Evolutionary conservation across 2,329 filamentous ascomycete species (phyloP).

Genomic region (Mariannaea elegans): DNA sequence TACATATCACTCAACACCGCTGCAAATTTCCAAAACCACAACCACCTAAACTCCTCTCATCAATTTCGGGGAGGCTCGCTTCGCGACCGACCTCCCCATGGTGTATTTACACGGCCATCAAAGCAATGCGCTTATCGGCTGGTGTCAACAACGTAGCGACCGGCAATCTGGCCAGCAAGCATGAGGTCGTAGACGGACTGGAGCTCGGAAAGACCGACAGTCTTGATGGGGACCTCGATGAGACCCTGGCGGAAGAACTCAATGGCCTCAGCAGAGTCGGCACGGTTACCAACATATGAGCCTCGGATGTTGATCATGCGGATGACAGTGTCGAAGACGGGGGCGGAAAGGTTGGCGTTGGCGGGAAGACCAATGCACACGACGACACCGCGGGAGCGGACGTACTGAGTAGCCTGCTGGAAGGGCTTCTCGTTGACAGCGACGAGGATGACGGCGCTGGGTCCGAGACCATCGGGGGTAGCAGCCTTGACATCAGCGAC

Average conservation of each 20-base stretch:
- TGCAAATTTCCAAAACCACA: conserved; percentile 36
- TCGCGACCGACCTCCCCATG: conserved; percentile 31
- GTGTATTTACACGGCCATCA: conserved; percentile 8
- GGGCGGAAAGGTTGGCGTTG: conserved; percentile 79
- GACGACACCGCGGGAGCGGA: conserved; percentile 82
- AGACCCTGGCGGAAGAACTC: conserved; percentile 88
- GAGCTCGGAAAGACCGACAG: conserved; percentile 81
- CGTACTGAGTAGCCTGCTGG: conserved; percentile 91
- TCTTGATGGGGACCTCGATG: conserved; percentile 89
- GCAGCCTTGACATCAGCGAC: conserved; percentile 85
- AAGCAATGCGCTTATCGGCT: conserved; percentile 59
- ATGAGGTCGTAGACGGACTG: conserved; percentile 82
- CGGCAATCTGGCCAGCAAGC: conserved; percentile 75
- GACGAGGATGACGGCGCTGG: conserved; percentile 86
- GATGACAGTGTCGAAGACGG: conserved; percentile 89
- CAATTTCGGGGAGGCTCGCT: conserved; percentile 30
- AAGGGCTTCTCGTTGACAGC: conserved; percentile 92
- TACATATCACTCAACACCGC: conserved; percentile 35
- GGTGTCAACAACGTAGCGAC: conserved; percentile 82
- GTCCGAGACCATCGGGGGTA: conserved; percentile 82
- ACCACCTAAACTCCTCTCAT: conserved; percentile 40
- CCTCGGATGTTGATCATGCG: conserved; percentile 93
- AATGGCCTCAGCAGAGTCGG: conserved; percentile 86
- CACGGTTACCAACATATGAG: conserved; percentile 91
- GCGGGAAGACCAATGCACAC: conserved; percentile 91